These are phyloP conservation scores for Fallopia convolvulus DNA, from an alignment of 148 eudicot species.

Conservation along the genomic window DNA sequence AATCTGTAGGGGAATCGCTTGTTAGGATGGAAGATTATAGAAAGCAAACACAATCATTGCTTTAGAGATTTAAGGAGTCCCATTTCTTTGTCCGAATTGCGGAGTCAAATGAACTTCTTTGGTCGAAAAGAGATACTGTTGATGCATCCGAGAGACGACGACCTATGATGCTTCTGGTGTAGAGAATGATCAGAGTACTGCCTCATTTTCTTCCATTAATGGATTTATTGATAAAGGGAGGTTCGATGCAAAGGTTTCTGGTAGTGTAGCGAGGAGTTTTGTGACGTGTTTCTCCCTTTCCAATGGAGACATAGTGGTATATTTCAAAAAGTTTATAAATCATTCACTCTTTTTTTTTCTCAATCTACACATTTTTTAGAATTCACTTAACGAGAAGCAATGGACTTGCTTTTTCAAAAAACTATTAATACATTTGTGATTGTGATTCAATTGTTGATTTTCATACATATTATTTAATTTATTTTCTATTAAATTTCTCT, in stretches of 20 bases:
- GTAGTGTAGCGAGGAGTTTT: slow-evolving; percentile 84
- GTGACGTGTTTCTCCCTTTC: slow-evolving; percentile 68
- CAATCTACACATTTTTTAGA: neutral
- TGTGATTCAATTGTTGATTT: neutral
- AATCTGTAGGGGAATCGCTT: slow-evolving; percentile 74
- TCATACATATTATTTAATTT: too few species aligned
- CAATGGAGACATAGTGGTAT: slow-evolving; percentile 98
- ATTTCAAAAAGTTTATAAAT: slow-evolving; percentile 32
- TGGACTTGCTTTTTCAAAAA: neutral
- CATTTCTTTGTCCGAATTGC: slow-evolving; percentile 90
- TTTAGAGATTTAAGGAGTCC: slow-evolving; percentile 67
- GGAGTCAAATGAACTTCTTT: slow-evolving; percentile 75
- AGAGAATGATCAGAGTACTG: slow-evolving; percentile 22
- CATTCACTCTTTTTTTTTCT: neutral
- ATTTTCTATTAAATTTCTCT: too few species aligned
- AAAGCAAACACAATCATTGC: slow-evolving; percentile 62
- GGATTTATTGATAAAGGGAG: slow-evolving; percentile 61
- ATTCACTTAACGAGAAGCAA: neutral
- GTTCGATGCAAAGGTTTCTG: slow-evolving; percentile 64
- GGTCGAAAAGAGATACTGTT: slow-evolving; percentile 54
- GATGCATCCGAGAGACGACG: slow-evolving; percentile 26
- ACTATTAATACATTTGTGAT: neutral
- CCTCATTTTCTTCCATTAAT: slow-evolving; percentile 29
- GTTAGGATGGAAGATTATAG: slow-evolving; percentile 80
- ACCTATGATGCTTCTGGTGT: slow-evolving; percentile 16